Conservation (phyloP, 257 asterid species). For the Capsicum baccatum region DNA sequence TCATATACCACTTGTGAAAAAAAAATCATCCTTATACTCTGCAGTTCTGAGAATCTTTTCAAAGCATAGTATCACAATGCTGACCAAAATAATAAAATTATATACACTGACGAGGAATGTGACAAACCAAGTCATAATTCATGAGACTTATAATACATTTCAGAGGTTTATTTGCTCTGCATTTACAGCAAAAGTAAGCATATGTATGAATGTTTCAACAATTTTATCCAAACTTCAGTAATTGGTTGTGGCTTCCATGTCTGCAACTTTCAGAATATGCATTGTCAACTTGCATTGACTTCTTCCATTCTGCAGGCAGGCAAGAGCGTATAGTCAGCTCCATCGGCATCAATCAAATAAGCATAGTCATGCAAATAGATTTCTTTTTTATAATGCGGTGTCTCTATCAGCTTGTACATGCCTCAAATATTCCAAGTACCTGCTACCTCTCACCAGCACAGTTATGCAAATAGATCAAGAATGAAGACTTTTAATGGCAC, state of each 20-base stretch:
- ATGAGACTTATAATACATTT: neutral
- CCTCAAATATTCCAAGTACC: neutral
- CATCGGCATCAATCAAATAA: conserved; percentile 3
- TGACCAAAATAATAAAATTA: conserved; percentile 9
- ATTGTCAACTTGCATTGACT: conserved; percentile 41
- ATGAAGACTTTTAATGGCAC: conserved; percentile 26
- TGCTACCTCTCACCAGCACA: neutral
- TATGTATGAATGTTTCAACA: neutral
- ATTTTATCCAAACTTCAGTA: neutral
- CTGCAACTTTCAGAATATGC: conserved; percentile 33
- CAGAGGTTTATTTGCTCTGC: neutral
- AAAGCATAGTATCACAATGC: neutral
- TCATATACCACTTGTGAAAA: too few relatives aligned
- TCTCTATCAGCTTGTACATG: neutral
- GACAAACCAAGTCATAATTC: neutral
- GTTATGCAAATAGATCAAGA: neutral
- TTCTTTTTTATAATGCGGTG: neutral
- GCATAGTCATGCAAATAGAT: conserved; percentile 2
- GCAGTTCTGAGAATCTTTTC: neutral
- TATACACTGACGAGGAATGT: neutral
- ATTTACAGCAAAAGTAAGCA: neutral
- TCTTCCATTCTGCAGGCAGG: conserved; percentile 51
- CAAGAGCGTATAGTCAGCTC: conserved; percentile 27
- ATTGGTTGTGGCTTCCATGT: conserved; percentile 50
- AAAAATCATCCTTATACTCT: too few relatives aligned